These are phyloP conservation scores for Puccinia triticina DNA, from an alignment of 1,284 basidiomycete genomes.

Conservation along the genomic window DNA sequence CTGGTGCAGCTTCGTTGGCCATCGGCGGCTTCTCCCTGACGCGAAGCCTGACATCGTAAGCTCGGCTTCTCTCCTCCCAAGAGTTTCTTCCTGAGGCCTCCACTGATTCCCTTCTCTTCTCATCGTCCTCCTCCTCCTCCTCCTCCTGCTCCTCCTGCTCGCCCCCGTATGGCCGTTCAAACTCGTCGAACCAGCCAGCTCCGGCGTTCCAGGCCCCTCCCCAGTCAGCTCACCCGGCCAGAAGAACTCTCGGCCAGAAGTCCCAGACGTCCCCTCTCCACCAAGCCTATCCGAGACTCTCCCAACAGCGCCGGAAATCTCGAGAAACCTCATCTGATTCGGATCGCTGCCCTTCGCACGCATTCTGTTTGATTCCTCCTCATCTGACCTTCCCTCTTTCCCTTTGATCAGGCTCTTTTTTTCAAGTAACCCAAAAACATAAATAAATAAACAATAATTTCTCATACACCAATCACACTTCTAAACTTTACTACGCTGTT, in stretches of 20 bases:
- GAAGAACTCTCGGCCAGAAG: neutral
- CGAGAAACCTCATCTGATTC: neutral
- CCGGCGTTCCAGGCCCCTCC: neutral
- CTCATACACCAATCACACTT: neutral
- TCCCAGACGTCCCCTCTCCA: neutral
- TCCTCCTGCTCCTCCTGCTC: neutral
- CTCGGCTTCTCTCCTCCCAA: too few relatives aligned
- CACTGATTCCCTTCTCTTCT: neutral
- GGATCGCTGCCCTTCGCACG: slow-evolving; percentile 13
- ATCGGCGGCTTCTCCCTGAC: too few relatives aligned
- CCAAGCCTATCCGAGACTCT: neutral
- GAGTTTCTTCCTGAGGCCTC: too few relatives aligned
- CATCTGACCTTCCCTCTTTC: neutral
- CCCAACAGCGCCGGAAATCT: slow-evolving; percentile 16
- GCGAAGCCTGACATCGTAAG: too few relatives aligned
- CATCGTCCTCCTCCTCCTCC: neutral
- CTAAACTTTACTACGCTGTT: neutral
- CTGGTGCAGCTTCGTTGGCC: too few relatives aligned
- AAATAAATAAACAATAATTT: neutral
- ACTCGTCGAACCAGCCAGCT: neutral
- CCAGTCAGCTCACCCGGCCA: neutral
- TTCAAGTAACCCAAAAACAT: too few relatives aligned
- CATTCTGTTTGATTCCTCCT: neutral
- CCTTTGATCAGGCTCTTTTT: neutral
- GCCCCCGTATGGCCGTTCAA: neutral